Conservation (phyloP, 2,329 filamentous ascomycete species). For the Microthyrium microscopicum region DNA sequence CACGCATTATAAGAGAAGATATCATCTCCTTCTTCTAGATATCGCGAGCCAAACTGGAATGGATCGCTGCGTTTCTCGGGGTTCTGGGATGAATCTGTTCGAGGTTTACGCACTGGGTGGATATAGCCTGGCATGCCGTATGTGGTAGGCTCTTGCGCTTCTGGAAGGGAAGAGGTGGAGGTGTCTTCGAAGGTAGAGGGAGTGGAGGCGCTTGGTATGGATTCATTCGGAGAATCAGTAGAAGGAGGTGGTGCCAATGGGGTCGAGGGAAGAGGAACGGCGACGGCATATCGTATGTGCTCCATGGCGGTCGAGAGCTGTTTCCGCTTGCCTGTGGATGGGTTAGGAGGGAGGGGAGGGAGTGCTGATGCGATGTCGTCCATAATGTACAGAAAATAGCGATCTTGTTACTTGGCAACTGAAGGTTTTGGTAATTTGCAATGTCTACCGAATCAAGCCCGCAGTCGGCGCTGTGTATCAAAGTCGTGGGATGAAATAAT, state of each 20-base stretch:
- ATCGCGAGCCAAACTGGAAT: conserved; percentile 88
- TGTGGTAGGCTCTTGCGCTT: conserved; percentile 20
- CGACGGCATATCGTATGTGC: conserved; percentile 33
- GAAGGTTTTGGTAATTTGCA: too few species aligned
- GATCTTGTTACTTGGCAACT: too few species aligned
- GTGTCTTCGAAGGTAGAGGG: conserved; percentile 11
- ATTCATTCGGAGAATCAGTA: not conserved
- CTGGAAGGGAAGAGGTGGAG: conserved; percentile 7
- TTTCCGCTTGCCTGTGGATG: conserved; percentile 21
- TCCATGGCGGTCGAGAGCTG: conserved; percentile 36
- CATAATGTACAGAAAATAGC: too few species aligned
- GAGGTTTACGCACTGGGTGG: conserved; percentile 27
- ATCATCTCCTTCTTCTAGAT: conserved; percentile 67
- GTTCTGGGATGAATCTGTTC: conserved; percentile 32
- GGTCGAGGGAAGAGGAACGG: conserved; percentile 14
- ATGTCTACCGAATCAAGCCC: too few species aligned
- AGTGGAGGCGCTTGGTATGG: conserved; percentile 14
- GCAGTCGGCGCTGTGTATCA: too few species aligned
- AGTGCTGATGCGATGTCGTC: too few species aligned
- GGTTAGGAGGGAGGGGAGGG: too few species aligned
- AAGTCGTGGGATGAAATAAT: too few species aligned
- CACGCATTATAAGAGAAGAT: conserved; percentile 97
- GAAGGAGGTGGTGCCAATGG: too few species aligned
- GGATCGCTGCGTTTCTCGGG: conserved; percentile 81
- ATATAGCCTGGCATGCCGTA: conserved; percentile 32